Evolutionary conservation across 768 basidiomycete species (phyloP).

Genomic region (Suillus americanus): DNA sequence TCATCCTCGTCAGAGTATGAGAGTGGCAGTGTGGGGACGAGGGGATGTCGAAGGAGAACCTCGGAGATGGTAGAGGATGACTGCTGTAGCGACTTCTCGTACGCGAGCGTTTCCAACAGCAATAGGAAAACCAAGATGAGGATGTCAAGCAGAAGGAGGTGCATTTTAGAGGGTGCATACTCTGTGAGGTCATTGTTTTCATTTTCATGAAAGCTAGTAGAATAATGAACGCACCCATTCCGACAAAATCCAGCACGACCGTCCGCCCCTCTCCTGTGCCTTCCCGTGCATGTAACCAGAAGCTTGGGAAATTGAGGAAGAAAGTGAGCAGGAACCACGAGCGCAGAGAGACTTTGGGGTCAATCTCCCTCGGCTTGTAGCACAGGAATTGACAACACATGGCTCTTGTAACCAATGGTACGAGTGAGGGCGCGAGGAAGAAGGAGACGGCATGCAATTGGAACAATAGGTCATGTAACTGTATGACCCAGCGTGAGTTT

Average conservation of each 20-base stretch:
- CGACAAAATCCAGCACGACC: conserved; percentile 76
- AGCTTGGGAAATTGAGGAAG: conserved; percentile 53
- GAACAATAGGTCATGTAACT: conserved; percentile 73
- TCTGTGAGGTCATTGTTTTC: conserved; percentile 33
- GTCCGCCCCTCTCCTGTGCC: conserved; percentile 57
- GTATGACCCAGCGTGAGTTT: conserved; percentile 11
- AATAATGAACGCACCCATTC: conserved; percentile 49
- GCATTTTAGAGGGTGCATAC: conserved; percentile 60
- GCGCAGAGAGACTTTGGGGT: conserved; percentile 62
- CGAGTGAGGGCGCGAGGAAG: conserved; percentile 68
- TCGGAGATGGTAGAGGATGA: conserved; percentile 43
- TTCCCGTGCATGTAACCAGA: conserved; percentile 61
- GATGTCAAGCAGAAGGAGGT: conserved; percentile 66
- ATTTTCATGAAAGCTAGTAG: not conserved
- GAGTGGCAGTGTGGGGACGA: conserved; percentile 15
- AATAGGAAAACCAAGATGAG: conserved; percentile 67
- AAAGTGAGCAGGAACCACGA: conserved; percentile 63
- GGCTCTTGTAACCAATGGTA: conserved; percentile 42
- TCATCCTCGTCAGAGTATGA: conserved; percentile 26
- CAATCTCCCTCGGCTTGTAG: conserved; percentile 65
- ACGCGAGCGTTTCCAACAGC: conserved; percentile 65
- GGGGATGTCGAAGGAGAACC: conserved; percentile 32
- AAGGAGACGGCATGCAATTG: conserved; percentile 76
- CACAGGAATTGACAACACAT: conserved; percentile 61
- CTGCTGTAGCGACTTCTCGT: conserved; percentile 50